Conservation (phyloP, 768 basidiomycete genomes). For the Baorangia bicolor region DNA sequence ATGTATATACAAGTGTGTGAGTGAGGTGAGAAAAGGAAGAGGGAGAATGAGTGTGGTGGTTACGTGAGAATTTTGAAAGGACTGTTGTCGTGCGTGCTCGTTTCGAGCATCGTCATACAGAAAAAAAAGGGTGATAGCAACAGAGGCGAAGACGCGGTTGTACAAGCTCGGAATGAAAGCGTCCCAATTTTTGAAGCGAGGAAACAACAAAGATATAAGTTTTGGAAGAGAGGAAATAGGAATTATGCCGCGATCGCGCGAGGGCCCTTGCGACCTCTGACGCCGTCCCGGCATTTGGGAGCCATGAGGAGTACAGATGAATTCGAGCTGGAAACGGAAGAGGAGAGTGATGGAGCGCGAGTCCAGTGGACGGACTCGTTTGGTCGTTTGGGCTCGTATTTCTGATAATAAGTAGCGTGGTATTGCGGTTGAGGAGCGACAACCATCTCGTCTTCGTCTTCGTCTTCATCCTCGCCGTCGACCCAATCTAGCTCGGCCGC, state of each 20-base stretch:
- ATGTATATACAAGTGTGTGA: slow-evolving; percentile 38
- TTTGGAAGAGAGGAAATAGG: not conserved
- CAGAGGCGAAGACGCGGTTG: slow-evolving; percentile 6
- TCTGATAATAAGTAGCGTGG: slow-evolving; percentile 14
- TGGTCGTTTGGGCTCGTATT: slow-evolving; percentile 8
- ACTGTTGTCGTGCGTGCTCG: slow-evolving; percentile 24
- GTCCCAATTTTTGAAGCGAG: slow-evolving; percentile 18
- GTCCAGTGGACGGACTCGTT: slow-evolving; percentile 13
- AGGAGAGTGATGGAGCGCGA: slow-evolving; percentile 18
- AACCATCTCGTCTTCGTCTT: slow-evolving; percentile 23
- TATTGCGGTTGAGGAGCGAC: slow-evolving; percentile 23
- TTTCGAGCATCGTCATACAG: slow-evolving; percentile 17
- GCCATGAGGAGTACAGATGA: slow-evolving; percentile 34
- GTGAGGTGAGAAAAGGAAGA: slow-evolving; percentile 13
- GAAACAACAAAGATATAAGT: slow-evolving; percentile 1
- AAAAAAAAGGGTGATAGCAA: not conserved
- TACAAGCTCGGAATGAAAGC: slow-evolving; percentile 18
- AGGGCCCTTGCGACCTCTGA: slow-evolving; percentile 16
- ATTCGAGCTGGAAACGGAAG: slow-evolving; percentile 24
- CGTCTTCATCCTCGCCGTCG: slow-evolving; percentile 21
- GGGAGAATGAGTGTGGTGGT: slow-evolving; percentile 28
- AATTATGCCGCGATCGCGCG: slow-evolving; percentile 17
- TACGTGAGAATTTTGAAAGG: slow-evolving; percentile 16
- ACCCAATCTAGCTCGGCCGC: slow-evolving; percentile 30
- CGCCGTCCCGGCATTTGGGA: slow-evolving; percentile 17